Conservation (phyloP, 257 asterid species). For the Cruciata laevipes region DNA sequence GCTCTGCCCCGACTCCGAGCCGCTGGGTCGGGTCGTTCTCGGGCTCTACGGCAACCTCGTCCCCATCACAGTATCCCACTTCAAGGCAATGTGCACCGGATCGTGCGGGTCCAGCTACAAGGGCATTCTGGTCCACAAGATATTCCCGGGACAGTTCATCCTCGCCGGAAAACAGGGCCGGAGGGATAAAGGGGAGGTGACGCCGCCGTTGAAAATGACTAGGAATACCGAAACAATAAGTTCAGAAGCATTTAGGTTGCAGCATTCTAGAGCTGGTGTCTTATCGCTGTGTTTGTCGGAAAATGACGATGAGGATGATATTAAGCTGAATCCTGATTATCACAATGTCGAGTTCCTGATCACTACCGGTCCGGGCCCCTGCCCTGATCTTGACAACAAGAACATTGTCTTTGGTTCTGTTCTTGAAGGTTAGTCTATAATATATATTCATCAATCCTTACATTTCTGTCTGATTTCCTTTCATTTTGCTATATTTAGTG, state of each 20-base stretch:
- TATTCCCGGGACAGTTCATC: constrained; percentile 73
- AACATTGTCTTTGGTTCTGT: constrained; percentile 89
- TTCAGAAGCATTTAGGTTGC: constrained; percentile 54
- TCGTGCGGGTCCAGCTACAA: constrained; percentile 64
- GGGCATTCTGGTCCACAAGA: constrained; percentile 71
- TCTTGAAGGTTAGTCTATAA: constrained; percentile 78
- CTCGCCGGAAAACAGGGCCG: constrained; percentile 82
- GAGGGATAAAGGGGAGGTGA: constrained; percentile 75
- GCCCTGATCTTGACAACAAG: constrained; percentile 74
- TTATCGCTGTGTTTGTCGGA: constrained; percentile 76
- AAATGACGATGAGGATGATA: constrained; percentile 74
- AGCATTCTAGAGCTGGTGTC: constrained; percentile 65
- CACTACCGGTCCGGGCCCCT: constrained; percentile 92
- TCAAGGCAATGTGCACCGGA: constrained; percentile 79
- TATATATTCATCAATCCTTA: constrained; percentile 10
- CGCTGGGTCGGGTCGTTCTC: constrained; percentile 65
- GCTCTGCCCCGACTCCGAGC: constrained; percentile 52
- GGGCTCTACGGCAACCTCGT: constrained; percentile 80
- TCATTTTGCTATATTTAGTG: neutral
- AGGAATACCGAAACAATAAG: constrained; percentile 63
- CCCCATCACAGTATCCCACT: constrained; percentile 74
- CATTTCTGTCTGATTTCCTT: neutral
- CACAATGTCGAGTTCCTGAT: constrained; percentile 90
- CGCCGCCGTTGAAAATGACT: constrained; percentile 44
- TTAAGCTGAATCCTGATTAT: constrained; percentile 61